Conservation (phyloP, 2,329 filamentous ascomycete genomes). For the Fusarium longipes region DNA sequence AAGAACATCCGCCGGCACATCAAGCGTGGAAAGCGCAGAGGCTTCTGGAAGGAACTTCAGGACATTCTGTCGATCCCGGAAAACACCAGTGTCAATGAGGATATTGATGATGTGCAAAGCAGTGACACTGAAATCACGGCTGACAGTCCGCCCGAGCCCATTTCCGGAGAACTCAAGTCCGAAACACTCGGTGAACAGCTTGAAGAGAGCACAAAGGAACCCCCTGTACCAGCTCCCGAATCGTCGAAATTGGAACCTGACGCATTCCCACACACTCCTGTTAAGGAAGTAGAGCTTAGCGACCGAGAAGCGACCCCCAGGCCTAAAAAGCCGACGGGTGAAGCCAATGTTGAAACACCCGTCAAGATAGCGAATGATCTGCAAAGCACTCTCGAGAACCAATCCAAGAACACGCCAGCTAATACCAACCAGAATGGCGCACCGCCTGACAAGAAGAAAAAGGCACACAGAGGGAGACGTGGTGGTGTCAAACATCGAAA, state of each 20-base stretch:
- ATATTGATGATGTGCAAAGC: conserved; percentile 28
- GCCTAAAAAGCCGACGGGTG: conserved; percentile 7
- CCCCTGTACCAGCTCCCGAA: conserved; percentile 11
- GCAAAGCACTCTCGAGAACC: not conserved
- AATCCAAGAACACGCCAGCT: not conserved
- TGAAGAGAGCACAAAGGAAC: conserved; percentile 13
- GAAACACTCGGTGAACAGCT: conserved; percentile 2
- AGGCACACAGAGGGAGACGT: conserved; percentile 75
- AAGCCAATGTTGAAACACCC: not conserved
- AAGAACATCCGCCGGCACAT: conserved; percentile 59
- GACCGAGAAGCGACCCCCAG: conserved; percentile 31
- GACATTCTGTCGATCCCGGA: conserved; percentile 17
- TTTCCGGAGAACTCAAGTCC: not conserved
- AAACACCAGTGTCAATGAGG: not conserved
- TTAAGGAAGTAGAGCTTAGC: conserved; percentile 19
- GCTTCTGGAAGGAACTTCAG: conserved; percentile 46
- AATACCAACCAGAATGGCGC: conserved; percentile 19
- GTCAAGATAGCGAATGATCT: conserved; percentile 4
- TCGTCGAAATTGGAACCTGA: conserved; percentile 12
- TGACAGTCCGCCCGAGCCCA: not conserved
- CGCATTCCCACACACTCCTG: conserved; percentile 2
- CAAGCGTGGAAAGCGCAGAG: conserved; percentile 48
- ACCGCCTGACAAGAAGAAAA: conserved; percentile 69
- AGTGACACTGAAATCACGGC: conserved; percentile 35
- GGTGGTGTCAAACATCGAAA: conserved; percentile 77